Base-by-base conservation (phyloP, 2,329 filamentous ascomycete genomes). In the Xylaria sp. region DNA sequence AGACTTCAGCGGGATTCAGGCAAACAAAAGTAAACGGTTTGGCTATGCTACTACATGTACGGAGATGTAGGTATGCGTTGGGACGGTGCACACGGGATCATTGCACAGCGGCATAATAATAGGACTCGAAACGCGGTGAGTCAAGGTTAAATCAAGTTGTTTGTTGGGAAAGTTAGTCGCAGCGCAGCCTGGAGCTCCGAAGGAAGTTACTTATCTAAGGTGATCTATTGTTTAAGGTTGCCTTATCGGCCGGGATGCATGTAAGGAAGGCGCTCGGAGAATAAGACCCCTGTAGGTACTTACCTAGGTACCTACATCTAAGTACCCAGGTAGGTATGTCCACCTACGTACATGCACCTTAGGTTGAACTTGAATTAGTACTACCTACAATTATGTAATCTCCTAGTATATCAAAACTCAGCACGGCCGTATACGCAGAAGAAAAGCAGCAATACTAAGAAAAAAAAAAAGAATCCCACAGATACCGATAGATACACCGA, bases 31-130 rank as follows among this genome's bases (percentile, higher is more conserved):
- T 13, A 25, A 50, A 34, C 34, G 23, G 34, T 18, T 48, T 9
- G n/a, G 8, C 25, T 54, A 41, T 34, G 18, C 50, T 56, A 39
- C 55, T 51, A 57, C 23, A 39, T 15, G 66, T 41, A 58, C 50
- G 52, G 50, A 32, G 37, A 52, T 50, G 64, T 34, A 41, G 57
- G 37, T 65, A 18, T 57, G 51, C 12, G 25, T 60, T 34, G 44
- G 32, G 34, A 41, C 10, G 39, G 57, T 20, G 28, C 25, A 46
- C 34, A 59, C 37, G 13, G 20, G 62, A 70, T 18, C 68, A 70
- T 70, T 39, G 60, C 64, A 67, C 34, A n/a, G 34, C 23, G 13
- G 23, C 41, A 32, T 39, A 55, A 56, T n/a, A 61, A 13, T 15
- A 44, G 18, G 5, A 15, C 46, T 50, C 20, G 50, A 32, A 32